Conservation (phyloP, 2,329 filamentous ascomycete species). For the Sclerotinia sclerotiorum region DNA sequence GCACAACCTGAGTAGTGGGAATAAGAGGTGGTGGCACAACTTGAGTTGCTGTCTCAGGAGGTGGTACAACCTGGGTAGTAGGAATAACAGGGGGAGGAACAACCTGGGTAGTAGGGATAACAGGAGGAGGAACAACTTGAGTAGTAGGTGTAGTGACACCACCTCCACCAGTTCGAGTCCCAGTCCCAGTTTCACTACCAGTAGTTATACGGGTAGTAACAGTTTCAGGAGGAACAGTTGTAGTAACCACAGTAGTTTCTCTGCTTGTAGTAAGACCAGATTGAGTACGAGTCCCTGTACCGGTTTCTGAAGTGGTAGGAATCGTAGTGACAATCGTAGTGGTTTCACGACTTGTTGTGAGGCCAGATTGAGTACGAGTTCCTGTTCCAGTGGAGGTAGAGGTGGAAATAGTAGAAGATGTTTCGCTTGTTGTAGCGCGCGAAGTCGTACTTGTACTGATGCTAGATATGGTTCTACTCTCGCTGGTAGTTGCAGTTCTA, state of each 20-base stretch:
- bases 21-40: too few species aligned
- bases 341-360: not conserved
- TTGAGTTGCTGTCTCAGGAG: too few species aligned
- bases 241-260: not conserved
- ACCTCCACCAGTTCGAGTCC: not conserved
- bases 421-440: not conserved
- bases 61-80: not conserved
- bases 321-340: not conserved
- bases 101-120: not conserved
- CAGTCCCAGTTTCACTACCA: not conserved
- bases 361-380: not conserved
- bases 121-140: not conserved
- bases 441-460: not conserved
- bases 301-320: not conserved
- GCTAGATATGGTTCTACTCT: not conserved
- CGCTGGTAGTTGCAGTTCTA: not conserved
- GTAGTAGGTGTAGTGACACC: not conserved
- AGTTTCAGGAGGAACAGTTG: not conserved
- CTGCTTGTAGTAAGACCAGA: slow-evolving; percentile 4
- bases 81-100: not conserved
- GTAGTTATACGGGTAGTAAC: not conserved
- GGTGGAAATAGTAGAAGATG: not conserved
- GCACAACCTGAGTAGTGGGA: not conserved
- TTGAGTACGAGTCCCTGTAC: not conserved
- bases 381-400: not conserved